Conservation (phyloP, 176 grass and related monocot species). For the Thinopyrum elongatum region DNA sequence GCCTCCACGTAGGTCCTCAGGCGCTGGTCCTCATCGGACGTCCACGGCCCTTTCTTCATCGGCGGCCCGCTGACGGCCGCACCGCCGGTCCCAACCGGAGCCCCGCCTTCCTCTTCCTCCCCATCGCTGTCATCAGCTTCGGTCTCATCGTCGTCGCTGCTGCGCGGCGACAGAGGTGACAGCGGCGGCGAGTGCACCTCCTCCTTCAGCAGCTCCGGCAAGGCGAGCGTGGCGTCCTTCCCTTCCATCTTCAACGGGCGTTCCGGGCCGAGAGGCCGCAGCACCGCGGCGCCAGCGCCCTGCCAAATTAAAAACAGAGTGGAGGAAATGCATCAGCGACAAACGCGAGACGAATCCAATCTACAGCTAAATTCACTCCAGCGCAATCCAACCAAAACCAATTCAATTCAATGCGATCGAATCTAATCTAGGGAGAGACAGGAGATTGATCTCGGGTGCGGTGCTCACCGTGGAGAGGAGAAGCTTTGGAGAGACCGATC, state of each 20-base stretch:
- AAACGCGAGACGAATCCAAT: not conserved
- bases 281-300: not conserved
- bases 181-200: not conserved
- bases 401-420: not conserved
- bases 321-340: not conserved
- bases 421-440: not conserved
- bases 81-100: too few relatives aligned
- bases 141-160: not conserved
- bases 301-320: not conserved
- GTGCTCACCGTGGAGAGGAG: not conserved
- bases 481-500: not conserved
- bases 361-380: not conserved
- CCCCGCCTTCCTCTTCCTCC: not conserved
- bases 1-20: constrained; percentile 60
- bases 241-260: not conserved
- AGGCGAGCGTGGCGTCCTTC: not conserved
- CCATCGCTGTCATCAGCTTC: not conserved
- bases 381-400: not conserved
- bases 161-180: not conserved
- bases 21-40: constrained; percentile 57
- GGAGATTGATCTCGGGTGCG: not conserved
- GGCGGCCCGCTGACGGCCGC: not conserved
- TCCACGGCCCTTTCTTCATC: constrained; percentile 88
- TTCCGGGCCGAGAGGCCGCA: not conserved
- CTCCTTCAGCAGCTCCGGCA: not conserved